Conservation (phyloP, 192 early-diverging fungal species). For the Gaertneriomyces sp. region DNA sequence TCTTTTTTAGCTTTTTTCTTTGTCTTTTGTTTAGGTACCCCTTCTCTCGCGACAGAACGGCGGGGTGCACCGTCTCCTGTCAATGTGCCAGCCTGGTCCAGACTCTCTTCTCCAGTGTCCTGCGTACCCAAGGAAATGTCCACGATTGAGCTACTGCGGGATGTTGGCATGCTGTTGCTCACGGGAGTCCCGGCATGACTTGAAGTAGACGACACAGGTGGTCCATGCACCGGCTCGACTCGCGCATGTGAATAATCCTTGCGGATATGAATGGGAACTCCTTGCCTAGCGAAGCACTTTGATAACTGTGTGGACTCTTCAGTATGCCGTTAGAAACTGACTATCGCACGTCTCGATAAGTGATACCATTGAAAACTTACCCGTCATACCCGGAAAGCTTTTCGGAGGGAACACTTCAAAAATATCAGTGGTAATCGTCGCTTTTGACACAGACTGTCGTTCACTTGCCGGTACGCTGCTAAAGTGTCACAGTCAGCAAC, state of each 20-base stretch:
- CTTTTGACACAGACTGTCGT: constrained; percentile 17
- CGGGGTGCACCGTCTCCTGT: too few relatives aligned
- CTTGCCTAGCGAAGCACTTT: constrained; percentile 41
- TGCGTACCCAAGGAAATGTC: too few relatives aligned
- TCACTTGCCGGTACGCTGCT: constrained; percentile 1
- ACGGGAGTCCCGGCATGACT: too few relatives aligned
- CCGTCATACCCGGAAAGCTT: constrained; percentile 41
- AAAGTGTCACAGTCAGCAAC: not conserved
- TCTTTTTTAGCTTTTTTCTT: too few relatives aligned
- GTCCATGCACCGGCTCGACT: too few relatives aligned
- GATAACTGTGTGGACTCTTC: constrained; percentile 38
- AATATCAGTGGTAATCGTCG: constrained; percentile 21
- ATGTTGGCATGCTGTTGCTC: too few relatives aligned
- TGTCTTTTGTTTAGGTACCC: too few relatives aligned
- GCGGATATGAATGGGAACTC: constrained; percentile 39
- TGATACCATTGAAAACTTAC: constrained; percentile 9
- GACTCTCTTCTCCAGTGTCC: too few relatives aligned
- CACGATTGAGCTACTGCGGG: too few relatives aligned
- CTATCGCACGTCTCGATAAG: not conserved
- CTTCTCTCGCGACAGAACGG: too few relatives aligned
- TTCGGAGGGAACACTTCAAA: constrained; percentile 41
- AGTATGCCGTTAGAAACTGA: not conserved
- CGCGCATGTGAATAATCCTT: constrained; percentile 11
- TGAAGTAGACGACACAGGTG: too few relatives aligned
- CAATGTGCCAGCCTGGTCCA: too few relatives aligned